phyloP scores from a whole-genome alignment of 495 filamentous ascomycete genomes.

The Tuber aestivum region DNA sequence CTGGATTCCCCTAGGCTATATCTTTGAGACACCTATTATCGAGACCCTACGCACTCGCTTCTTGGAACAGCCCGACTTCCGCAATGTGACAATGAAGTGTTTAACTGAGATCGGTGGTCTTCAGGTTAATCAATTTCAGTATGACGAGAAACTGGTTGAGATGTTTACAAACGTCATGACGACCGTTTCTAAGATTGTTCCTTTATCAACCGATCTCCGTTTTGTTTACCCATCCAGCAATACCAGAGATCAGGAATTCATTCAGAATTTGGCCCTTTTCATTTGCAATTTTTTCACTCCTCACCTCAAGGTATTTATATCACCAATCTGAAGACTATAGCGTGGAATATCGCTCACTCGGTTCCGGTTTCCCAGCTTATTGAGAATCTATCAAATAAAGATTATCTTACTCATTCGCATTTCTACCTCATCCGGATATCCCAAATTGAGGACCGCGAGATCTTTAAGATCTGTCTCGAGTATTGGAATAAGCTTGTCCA shows the following conservation, averaged over 20 bases:
- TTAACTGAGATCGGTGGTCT: constrained; percentile 94
- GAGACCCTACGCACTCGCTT: constrained; percentile 87
- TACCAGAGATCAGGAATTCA: constrained; percentile 90
- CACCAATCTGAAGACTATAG: background rate
- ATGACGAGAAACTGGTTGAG: constrained; percentile 85
- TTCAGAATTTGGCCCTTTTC: constrained; percentile 93
- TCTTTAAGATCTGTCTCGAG: constrained; percentile 98
- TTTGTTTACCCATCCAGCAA: constrained; percentile 83
- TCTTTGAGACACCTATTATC: constrained; percentile 95
- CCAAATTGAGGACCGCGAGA: constrained; percentile 96
- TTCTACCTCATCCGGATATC: constrained; percentile 97
- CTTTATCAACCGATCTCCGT: constrained; percentile 80
- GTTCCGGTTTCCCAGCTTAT: constrained; percentile 58
- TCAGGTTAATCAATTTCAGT: constrained; percentile 69
- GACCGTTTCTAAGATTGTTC: constrained; percentile 82
- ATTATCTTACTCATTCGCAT: constrained; percentile 89
- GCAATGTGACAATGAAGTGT: constrained; percentile 93
- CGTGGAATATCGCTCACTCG: constrained; percentile 33
- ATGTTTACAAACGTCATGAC: constrained; percentile 97
- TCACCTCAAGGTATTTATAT: constrained; percentile 65
- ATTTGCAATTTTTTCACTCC: constrained; percentile 91
- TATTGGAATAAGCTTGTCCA: constrained; percentile 99
- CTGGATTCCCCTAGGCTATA: constrained; percentile 97
- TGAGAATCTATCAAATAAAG: constrained; percentile 88
- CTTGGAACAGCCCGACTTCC: constrained; percentile 82